Evolutionary conservation across 805 yeast species (phyloP).

Genomic region (Isabelozyma heimii): DNA sequence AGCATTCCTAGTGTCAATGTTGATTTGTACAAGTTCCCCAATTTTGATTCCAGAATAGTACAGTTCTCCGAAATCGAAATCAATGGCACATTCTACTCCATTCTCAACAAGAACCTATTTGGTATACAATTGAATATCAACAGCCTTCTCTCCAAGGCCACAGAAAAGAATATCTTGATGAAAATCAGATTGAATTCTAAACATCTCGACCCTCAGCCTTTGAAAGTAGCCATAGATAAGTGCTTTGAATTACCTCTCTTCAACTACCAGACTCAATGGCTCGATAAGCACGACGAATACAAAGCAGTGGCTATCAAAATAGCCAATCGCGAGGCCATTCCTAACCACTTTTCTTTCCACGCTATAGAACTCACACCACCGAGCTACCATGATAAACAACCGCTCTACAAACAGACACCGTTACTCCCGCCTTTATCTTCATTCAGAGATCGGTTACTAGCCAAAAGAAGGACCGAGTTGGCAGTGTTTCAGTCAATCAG

Average conservation of each 20-base stretch:
- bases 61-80: constrained; percentile 18
- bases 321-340: neutral
- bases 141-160: constrained; percentile 8
- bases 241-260: constrained; percentile 6
- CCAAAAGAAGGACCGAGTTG: constrained; percentile 35
- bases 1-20: constrained; percentile 20
- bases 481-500: constrained; percentile 18
- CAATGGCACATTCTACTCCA: constrained; percentile 17
- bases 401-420: constrained; percentile 19
- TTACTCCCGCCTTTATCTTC: constrained; percentile 29
- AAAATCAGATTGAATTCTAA: constrained; percentile 6
- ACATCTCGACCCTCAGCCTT: neutral
- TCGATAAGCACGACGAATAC: constrained; percentile 1
- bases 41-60: constrained; percentile 10
- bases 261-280: constrained; percentile 6
- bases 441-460: constrained; percentile 29
- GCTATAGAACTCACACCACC: neutral
- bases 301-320: neutral
- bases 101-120: constrained; percentile 2
- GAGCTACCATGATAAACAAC: neutral
- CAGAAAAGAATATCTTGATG: constrained; percentile 13
- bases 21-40: constrained; percentile 10
- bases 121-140: constrained; percentile 9
- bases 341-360: neutral
- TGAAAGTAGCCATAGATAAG: neutral